Evolutionary conservation across 2,329 filamentous ascomycete genomes (phyloP).

Genomic region (Elsinoe perseae): DNA sequence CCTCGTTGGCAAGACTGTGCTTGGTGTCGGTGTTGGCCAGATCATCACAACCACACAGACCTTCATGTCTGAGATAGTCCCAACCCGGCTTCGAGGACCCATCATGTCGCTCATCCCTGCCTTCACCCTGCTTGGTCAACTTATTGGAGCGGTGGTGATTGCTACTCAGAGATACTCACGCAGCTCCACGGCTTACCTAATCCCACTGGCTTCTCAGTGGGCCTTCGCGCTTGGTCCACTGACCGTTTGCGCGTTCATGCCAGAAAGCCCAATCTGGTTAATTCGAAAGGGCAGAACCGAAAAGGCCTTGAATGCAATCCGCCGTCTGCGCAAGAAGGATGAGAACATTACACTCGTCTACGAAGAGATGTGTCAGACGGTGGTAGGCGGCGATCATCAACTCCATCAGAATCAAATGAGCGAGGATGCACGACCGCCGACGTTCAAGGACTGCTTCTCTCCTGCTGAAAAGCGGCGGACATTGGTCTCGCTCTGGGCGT

Average conservation of each 20-base stretch:
- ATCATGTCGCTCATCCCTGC: conserved; percentile 44
- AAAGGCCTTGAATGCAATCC: conserved; percentile 23
- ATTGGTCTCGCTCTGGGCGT: conserved; percentile 32
- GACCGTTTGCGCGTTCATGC: conserved; percentile 39
- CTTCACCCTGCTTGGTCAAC: conserved; percentile 43
- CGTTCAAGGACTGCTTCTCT: conserved; percentile 32
- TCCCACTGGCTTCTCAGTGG: conserved; percentile 42
- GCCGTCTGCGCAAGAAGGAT: conserved; percentile 20
- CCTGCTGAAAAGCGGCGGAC: conserved; percentile 31
- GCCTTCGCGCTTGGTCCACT: conserved; percentile 38
- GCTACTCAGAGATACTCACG: conserved; percentile 28
- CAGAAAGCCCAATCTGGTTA: conserved; percentile 46
- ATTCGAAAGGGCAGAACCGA: conserved; percentile 36
- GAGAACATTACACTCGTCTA: conserved; percentile 9
- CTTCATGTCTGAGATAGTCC: conserved; percentile 46
- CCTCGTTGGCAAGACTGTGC: conserved; percentile 94
- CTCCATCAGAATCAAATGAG: conserved; percentile 20
- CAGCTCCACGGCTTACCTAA: conserved; percentile 31
- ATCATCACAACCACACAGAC: conserved; percentile 23
- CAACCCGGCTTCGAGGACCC: conserved; percentile 40
- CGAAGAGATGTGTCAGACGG: conserved; percentile 16
- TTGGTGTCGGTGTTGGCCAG: conserved; percentile 91
- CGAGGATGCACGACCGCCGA: background rate
- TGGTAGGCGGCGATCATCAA: conserved; percentile 25
- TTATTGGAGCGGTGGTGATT: conserved; percentile 40